A percentile compares a stretch with the other conserved stretches of the same genome.
Evolutionary conservation across 176 grass and related monocot species (phyloP).

Genomic region (Oropetium thomaeum): DNA sequence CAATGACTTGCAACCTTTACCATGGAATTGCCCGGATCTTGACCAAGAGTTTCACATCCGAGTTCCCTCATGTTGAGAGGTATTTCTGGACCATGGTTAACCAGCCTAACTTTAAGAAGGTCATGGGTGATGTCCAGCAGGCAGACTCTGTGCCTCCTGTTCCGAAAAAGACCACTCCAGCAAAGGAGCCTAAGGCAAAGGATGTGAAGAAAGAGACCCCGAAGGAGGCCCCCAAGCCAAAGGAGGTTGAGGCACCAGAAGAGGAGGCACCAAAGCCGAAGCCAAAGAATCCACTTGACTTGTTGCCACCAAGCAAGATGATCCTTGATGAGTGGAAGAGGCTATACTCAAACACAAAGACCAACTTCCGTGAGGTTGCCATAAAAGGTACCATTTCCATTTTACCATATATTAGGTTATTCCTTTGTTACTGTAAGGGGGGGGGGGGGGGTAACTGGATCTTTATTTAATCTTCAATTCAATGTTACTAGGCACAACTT

Average conservation of each 20-base stretch:
- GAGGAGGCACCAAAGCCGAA: slow-evolving; percentile 94
- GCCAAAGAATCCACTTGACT: slow-evolving; percentile 83
- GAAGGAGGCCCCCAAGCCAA: slow-evolving; percentile 67
- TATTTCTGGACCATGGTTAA: slow-evolving; percentile 90
- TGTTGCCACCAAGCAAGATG: slow-evolving; percentile 92
- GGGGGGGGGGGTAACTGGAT: neutral
- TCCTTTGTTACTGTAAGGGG: neutral
- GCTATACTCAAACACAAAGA: slow-evolving; percentile 97
- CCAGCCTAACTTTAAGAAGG: slow-evolving; percentile 69
- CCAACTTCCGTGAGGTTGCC: slow-evolving; percentile 89
- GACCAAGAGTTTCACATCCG: slow-evolving; percentile 72
- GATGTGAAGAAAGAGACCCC: slow-evolving; percentile 62
- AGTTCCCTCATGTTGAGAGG: slow-evolving; percentile 87
- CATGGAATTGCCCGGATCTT: slow-evolving; percentile 44
- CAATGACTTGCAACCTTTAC: slow-evolving; percentile 73
- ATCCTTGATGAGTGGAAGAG: slow-evolving; percentile 99
- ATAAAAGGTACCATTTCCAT: slow-evolving; percentile 70
- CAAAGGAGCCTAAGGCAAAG: slow-evolving; percentile 66
- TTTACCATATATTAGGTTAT: too few species aligned
- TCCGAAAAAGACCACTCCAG: slow-evolving; percentile 40
- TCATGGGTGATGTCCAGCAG: slow-evolving; percentile 69
- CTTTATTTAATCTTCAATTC: neutral
- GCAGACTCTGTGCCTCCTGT: slow-evolving; percentile 54
- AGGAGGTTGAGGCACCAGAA: slow-evolving; percentile 50
- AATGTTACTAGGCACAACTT: neutral